Evolutionary conservation across 2,329 filamentous ascomycete genomes (phyloP).

Genomic region (Phoma herbarum): DNA sequence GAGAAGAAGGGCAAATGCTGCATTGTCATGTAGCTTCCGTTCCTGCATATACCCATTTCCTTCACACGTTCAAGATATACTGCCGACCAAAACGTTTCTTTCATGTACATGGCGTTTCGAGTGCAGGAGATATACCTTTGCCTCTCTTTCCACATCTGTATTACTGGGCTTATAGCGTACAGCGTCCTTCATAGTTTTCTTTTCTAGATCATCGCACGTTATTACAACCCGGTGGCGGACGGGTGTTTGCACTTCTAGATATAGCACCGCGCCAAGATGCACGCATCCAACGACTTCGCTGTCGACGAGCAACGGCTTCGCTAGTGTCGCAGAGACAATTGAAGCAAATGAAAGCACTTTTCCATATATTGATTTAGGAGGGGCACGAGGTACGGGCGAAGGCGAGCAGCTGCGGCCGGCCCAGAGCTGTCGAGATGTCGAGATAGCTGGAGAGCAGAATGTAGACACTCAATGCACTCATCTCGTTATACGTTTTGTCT

Average conservation of each 20-base stretch:
- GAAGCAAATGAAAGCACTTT: neutral
- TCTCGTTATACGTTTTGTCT: neutral
- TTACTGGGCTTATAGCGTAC: constrained; percentile 45
- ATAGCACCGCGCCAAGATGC: constrained; percentile 14
- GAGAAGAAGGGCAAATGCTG: constrained; percentile 74
- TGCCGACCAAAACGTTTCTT: constrained; percentile 36
- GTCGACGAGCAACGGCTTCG: constrained; percentile 16
- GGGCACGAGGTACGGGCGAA: constrained; percentile 3
- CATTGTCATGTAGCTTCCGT: constrained; percentile 71
- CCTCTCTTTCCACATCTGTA: constrained; percentile 23
- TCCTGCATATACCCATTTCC: constrained; percentile 41
- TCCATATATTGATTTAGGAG: constrained; percentile 3
- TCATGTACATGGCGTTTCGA: constrained; percentile 37
- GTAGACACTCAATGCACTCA: neutral
- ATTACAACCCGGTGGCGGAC: constrained; percentile 1
- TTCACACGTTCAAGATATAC: constrained; percentile 30
- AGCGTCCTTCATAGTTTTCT: constrained; percentile 33
- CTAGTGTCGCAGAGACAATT: neutral
- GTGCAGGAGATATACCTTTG: constrained; percentile 23
- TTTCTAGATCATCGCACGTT: constrained; percentile 1
- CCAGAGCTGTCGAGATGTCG: constrained; percentile 12
- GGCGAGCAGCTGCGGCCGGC: constrained; percentile 15
- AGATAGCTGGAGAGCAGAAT: neutral
- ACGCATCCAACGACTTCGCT: constrained; percentile 16
- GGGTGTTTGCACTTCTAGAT: constrained; percentile 19